A percentile compares a stretch with the other conserved stretches of the same genome.
Evolutionary conservation across 495 filamentous ascomycete genomes (phyloP).

Genomic region (Hyaloscypha bicolor): DNA sequence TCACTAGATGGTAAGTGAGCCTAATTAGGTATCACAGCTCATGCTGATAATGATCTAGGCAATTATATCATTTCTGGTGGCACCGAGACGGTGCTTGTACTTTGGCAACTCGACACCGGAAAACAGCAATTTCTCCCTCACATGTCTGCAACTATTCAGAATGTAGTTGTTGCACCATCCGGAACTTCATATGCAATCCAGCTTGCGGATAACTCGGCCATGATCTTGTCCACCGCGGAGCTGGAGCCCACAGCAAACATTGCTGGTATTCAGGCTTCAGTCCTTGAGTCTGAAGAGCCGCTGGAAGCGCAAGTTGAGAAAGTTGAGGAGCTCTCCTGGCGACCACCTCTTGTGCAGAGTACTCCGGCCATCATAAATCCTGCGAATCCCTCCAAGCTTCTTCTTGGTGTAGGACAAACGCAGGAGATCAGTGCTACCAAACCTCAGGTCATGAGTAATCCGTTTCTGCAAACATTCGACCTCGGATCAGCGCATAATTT

Average conservation of each 20-base stretch:
- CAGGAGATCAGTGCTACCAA: constrained; percentile 38
- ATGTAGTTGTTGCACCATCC: constrained; percentile 75
- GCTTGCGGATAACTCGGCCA: constrained; percentile 86
- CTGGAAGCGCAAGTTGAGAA: constrained; percentile 22
- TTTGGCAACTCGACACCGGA: constrained; percentile 94
- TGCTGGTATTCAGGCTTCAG: constrained; percentile 71
- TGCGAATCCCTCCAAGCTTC: constrained; percentile 55
- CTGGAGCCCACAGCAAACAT: constrained; percentile 78
- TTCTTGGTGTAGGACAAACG: constrained; percentile 55
- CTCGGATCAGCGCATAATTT: constrained; percentile 70
- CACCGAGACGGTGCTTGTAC: constrained; percentile 81
- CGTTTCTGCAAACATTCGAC: constrained; percentile 83
- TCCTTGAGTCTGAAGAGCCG: constrained; percentile 22
- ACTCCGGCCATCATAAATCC: constrained; percentile 59
- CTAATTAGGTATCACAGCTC: background rate
- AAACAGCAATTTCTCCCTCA: constrained; percentile 82
- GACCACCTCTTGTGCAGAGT: constrained; percentile 45
- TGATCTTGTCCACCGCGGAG: constrained; percentile 87
- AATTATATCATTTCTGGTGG: constrained; percentile 96
- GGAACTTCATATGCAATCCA: constrained; percentile 81
- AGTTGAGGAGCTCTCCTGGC: constrained; percentile 38
- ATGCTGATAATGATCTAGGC: constrained; percentile 52
- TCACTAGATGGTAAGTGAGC: constrained; percentile 79
- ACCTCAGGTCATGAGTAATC: constrained; percentile 39
- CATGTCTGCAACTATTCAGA: constrained; percentile 79